These are phyloP conservation scores for Helichrysum umbraculigerum DNA, from an alignment of 129 eudicot genomes.

Conservation along the genomic window DNA sequence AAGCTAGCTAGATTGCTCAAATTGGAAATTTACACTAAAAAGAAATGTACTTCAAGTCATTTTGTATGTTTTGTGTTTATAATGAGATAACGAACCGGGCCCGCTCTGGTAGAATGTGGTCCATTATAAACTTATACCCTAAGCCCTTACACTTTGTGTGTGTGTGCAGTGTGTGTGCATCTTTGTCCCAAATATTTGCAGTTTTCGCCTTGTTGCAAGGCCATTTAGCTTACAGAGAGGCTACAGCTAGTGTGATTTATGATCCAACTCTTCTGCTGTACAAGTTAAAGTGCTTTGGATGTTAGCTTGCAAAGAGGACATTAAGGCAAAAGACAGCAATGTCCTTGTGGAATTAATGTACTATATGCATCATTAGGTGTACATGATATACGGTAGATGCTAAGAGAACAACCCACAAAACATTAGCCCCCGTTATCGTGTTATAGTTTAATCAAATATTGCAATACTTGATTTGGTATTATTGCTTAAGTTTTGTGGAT, in stretches of 20 bases:
- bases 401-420: constrained; percentile 2
- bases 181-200: not conserved
- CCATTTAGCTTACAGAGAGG: constrained; percentile 6
- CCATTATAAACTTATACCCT: not conserved
- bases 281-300: constrained; percentile 18
- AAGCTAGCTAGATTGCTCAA: not conserved
- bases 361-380: not conserved
- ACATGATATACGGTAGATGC: not conserved
- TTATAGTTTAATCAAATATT: not conserved
- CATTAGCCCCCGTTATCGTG: not conserved
- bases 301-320: not conserved
- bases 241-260: not conserved
- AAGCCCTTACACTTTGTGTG: not conserved
- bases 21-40: not conserved
- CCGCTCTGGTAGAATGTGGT: too few species aligned
- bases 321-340: constrained; percentile 6
- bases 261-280: constrained; percentile 11
- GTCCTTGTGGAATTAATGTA: not conserved
- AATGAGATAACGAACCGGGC: too few species aligned
- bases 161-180: too few species aligned
- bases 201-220: constrained; percentile 9
- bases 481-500: not conserved
- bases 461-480: too few species aligned
- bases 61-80: too few species aligned
- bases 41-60: not conserved